These are phyloP conservation scores for Elaeis oleifera DNA, from an alignment of 202 grass and related monocot species.

Conservation along the genomic window DNA sequence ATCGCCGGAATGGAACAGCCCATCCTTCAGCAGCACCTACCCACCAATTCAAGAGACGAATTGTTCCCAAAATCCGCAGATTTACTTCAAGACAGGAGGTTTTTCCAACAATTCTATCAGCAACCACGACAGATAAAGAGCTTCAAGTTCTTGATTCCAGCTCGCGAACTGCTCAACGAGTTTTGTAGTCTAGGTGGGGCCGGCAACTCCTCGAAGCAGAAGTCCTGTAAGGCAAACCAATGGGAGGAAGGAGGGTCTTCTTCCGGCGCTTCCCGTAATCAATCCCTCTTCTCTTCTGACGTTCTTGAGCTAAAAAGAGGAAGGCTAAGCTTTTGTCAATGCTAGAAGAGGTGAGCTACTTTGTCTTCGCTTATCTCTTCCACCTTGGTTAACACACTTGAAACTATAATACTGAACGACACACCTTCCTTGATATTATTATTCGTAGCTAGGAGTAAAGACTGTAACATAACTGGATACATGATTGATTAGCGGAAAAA, in stretches of 20 bases:
- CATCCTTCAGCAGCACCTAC: background rate
- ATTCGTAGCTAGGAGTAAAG: no score
- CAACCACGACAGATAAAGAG: slow-evolving; percentile 37
- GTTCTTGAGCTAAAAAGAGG: slow-evolving; percentile 58
- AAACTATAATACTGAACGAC: no score
- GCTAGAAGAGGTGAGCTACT: slow-evolving; percentile 81
- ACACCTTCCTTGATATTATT: no score
- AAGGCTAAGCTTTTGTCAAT: slow-evolving; percentile 75
- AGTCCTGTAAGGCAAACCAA: slow-evolving; percentile 3
- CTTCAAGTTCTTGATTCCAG: slow-evolving; percentile 59
- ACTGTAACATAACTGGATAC: no score
- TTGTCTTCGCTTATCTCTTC: background rate
- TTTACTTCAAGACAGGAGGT: slow-evolving; percentile 24
- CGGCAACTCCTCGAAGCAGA: slow-evolving; percentile 4
- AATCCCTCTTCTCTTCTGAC: slow-evolving; percentile 45
- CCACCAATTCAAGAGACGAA: background rate
- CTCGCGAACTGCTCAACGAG: slow-evolving; percentile 61
- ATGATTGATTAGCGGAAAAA: no score
- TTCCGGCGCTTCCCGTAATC: slow-evolving; percentile 39
- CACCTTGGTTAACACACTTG: no score
- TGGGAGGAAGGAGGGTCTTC: slow-evolving; percentile 31
- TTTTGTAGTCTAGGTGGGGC: slow-evolving; percentile 65
- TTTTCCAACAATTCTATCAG: slow-evolving; percentile 15
- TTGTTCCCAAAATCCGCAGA: background rate
- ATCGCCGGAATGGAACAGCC: slow-evolving; percentile 18